A percentile compares a stretch with the other conserved stretches of the same genome.
Evolutionary conservation across 2,329 filamentous ascomycete genomes (phyloP).

Genomic region (Xenosphaeropsis pyriputrescens): DNA sequence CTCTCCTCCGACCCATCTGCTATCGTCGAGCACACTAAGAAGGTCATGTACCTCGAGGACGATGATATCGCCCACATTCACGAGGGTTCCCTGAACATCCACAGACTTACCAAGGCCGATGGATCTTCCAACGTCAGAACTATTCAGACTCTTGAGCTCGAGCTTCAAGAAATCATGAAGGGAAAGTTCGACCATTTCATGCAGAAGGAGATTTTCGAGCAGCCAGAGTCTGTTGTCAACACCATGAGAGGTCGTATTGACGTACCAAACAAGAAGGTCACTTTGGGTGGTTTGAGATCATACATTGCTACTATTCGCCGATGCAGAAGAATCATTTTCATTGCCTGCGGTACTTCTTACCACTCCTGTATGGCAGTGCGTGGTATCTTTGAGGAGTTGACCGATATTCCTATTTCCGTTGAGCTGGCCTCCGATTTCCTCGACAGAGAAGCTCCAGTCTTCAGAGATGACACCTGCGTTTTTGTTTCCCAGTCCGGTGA

Average conservation of each 20-base stretch:
- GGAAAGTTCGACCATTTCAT: conserved; percentile 99
- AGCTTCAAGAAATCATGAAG: conserved; percentile 99
- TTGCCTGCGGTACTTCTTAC: conserved; percentile 95
- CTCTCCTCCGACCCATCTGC: conserved; percentile 96
- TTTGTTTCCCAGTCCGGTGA: conserved; percentile 98
- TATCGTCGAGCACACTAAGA: conserved; percentile 99
- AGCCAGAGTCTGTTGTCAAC: conserved; percentile 98
- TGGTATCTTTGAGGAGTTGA: conserved; percentile 93
- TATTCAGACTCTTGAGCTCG: conserved; percentile 96
- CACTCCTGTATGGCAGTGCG: conserved; percentile 99
- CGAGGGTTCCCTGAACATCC: conserved; percentile 97
- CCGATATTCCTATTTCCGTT: conserved; percentile 93
- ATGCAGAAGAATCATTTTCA: conserved; percentile 96
- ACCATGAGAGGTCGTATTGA: conserved; percentile 99
- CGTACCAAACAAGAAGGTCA: conserved; percentile 84
- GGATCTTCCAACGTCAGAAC: conserved; percentile 92
- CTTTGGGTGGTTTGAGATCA: conserved; percentile 85
- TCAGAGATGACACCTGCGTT: conserved; percentile 97
- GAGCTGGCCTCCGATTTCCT: conserved; percentile 97
- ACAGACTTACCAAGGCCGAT: conserved; percentile 93
- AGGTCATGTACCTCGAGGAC: conserved; percentile 98
- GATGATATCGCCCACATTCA: conserved; percentile 99
- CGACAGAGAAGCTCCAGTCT: conserved; percentile 89
- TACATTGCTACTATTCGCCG: conserved; percentile 95
- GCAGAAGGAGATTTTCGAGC: conserved; percentile 99